A percentile compares a stretch with the other conserved stretches of the same genome.
Conservation (phyloP, 164 flowering plant species). For the Protea cynaroides region DNA sequence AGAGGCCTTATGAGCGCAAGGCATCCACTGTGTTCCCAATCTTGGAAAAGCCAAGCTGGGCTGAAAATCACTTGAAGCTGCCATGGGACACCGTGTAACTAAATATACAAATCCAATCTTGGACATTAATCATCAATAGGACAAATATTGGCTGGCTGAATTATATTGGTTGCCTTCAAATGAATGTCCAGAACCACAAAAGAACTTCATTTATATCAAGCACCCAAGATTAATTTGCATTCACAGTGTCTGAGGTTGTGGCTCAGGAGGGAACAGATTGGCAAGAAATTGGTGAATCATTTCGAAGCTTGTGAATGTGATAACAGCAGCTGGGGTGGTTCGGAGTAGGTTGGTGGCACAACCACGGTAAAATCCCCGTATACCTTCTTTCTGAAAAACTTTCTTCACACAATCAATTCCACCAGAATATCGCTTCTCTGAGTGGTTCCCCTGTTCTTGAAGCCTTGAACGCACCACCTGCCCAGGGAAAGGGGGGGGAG, state of each 20-base stretch:
- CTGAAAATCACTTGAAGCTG: too few species aligned
- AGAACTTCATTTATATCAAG: neutral
- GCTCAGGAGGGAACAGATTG: slow-evolving; percentile 39
- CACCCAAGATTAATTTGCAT: neutral
- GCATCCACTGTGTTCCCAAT: too few species aligned
- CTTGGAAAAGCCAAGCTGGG: too few species aligned
- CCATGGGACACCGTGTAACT: neutral
- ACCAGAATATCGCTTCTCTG: slow-evolving; percentile 81
- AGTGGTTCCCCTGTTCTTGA: slow-evolving; percentile 88
- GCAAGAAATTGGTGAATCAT: slow-evolving; percentile 86
- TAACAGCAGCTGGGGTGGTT: slow-evolving; percentile 94
- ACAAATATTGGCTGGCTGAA: slow-evolving; percentile 8
- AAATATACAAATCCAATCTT: too few species aligned
- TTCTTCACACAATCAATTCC: slow-evolving; percentile 74
- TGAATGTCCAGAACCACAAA: slow-evolving; percentile 1
- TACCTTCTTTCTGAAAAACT: slow-evolving; percentile 67
- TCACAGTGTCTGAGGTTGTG: slow-evolving; percentile 51
- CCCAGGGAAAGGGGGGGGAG: neutral
- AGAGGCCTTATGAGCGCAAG: too few species aligned
- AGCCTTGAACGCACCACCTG: slow-evolving; percentile 95
- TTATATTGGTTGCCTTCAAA: slow-evolving; percentile 3
- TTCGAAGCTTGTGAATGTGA: slow-evolving; percentile 97
- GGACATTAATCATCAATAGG: neutral
- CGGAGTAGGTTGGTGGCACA: slow-evolving; percentile 90
- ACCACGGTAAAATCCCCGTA: slow-evolving; percentile 91